Evolutionary conservation across 495 filamentous ascomycete genomes (phyloP), one percentile per base, ranked within the genome.

Genomic region (Neurospora africana): DNA sequence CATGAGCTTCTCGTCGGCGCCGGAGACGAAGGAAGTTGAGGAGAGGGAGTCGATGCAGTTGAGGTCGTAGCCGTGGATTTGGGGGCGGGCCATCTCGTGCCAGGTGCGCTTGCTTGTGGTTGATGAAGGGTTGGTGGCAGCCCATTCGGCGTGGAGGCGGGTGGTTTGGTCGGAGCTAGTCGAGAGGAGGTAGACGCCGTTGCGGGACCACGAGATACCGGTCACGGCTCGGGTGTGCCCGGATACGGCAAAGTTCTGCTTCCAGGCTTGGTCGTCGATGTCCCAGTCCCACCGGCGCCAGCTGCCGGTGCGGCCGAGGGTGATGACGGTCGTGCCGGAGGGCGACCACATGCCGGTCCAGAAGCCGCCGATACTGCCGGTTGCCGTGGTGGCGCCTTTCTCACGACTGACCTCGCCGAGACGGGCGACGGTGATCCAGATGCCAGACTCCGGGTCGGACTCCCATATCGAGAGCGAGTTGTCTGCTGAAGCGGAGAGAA

Each of bases 61-160:
- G 73, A 99, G 85, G 79, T 98, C 95, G 78, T 99, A 99, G 41
- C 95, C 95, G 83, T 99, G 95, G 71, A 98, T 98, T 77, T 99
- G 95, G 21, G 95, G 96, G 65, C 95, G 87, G 8, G 95, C 89
- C 82, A 98, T 92, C 82, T 99, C 95, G 81, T 98, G 95, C 96
- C 96, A 99, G 38, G 91, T 90, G 40, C 35, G 19, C 69, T 76
- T 74, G 53, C 19, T 74, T 72, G 5, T 77, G 80, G 7, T 81
- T 53, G 1, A 5, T 0, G 2, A 15, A 13, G 53, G 15, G 53
- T 40, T 73, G 70, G 68, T 67, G 67, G 87, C 37, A 38, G 37
- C 83, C 95, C 95, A 99, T 80, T 90, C 81, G n/a, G 93, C 92
- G 80, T 92, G 93, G 40, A 99, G 84, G 40, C 95, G 87, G n/a